Evolutionary conservation across 495 filamentous ascomycete genomes (phyloP).

Genomic region (Aspergillus nidulans): DNA sequence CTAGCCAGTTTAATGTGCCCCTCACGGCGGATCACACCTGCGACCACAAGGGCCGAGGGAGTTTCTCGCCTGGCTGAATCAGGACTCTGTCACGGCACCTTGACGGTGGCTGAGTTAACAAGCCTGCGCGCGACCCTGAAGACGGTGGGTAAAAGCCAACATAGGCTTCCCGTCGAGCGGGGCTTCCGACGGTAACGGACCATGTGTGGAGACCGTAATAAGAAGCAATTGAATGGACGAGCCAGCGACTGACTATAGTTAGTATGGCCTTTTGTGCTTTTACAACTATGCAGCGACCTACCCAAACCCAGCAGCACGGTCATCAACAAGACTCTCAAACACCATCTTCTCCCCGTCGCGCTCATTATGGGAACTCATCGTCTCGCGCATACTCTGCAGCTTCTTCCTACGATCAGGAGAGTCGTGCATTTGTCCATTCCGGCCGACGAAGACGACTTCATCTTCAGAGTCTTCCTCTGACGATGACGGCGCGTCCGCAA

Average conservation of each 20-base stretch:
- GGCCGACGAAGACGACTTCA: conserved; percentile 89
- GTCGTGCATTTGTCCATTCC: conserved; percentile 70
- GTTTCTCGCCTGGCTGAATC: conserved; percentile 41
- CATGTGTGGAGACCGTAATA: conserved; percentile 91
- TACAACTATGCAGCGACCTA: conserved; percentile 38
- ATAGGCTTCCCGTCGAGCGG: conserved; percentile 78
- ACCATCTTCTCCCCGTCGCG: conserved; percentile 67
- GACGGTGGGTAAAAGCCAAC: conserved; percentile 61
- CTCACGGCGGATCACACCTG: conserved; percentile 41
- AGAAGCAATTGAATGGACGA: conserved; percentile 85
- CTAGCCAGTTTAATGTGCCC: background rate
- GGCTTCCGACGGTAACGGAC: conserved; percentile 71
- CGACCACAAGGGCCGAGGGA: conserved; percentile 58
- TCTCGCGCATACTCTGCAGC: conserved; percentile 30
- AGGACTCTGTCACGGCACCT: conserved; percentile 24
- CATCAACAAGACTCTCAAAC: conserved; percentile 69
- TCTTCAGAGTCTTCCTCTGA: conserved; percentile 65
- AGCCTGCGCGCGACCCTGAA: conserved; percentile 24
- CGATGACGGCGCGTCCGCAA: conserved; percentile 46
- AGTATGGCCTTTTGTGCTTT: background rate
- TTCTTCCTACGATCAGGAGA: conserved; percentile 37
- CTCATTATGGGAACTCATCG: conserved; percentile 42
- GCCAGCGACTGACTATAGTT: conserved; percentile 66
- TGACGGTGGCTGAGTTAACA: conserved; percentile 22
- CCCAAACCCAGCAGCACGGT: conserved; percentile 76